Evolutionary conservation across 2,329 filamentous ascomycete species (phyloP).

Genomic region (Cryphonectria carpinicola): DNA sequence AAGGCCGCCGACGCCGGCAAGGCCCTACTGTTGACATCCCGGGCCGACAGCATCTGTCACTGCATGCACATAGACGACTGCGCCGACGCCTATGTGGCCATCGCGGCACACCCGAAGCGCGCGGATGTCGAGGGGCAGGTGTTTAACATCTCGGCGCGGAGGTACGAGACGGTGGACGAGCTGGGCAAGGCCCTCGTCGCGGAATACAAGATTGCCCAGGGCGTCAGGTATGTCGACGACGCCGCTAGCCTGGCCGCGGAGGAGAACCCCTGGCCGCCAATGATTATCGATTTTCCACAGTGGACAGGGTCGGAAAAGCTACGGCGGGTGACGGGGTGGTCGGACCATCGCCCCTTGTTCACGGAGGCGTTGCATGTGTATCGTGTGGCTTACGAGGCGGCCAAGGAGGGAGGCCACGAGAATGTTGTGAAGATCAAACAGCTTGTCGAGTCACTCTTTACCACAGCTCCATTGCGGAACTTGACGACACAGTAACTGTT

Average conservation of each 20-base stretch:
- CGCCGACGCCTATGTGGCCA: slow-evolving; percentile 50
- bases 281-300: slow-evolving; percentile 44
- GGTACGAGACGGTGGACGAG: slow-evolving; percentile 49
- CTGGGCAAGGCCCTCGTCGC: slow-evolving; percentile 43
- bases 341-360: slow-evolving; percentile 42
- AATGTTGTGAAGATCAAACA: slow-evolving; percentile 19
- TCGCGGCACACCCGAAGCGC: slow-evolving; percentile 44
- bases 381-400: slow-evolving; percentile 45
- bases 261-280: slow-evolving; percentile 28
- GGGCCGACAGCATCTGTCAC: slow-evolving; percentile 47
- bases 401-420: slow-evolving; percentile 14
- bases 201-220: slow-evolving; percentile 45
- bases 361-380: slow-evolving; percentile 42
- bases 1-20: slow-evolving; percentile 28
- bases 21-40: slow-evolving; percentile 36
- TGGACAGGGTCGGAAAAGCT: slow-evolving; percentile 50
- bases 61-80: slow-evolving; percentile 55
- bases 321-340: slow-evolving; percentile 45
- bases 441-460: not conserved
- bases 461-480: not conserved
- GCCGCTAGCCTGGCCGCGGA: slow-evolving; percentile 13
- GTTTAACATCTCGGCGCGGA: slow-evolving; percentile 50
- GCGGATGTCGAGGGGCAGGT: slow-evolving; percentile 41
- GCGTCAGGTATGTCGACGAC: slow-evolving; percentile 36
- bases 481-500: not conserved